Percentiles rank a stretch among this genome's conserved stretches.
Conservation (phyloP, 768 basidiomycete species). For the Boletus reticulatus region DNA sequence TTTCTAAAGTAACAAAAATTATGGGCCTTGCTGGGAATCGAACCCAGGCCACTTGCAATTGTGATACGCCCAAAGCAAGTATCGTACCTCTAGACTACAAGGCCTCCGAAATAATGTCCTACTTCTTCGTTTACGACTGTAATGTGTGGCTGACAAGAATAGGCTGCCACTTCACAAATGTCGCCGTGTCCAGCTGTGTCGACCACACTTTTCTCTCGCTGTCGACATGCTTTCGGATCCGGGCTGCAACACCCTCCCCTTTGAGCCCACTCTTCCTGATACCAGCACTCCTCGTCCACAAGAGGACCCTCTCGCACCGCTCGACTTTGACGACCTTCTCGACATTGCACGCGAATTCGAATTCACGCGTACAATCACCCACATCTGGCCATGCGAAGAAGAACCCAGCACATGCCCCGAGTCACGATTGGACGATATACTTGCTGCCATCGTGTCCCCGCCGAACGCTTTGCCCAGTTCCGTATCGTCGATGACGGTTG, state of each 20-base stretch:
- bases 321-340: conserved; percentile 28
- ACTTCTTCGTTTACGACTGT: not conserved
- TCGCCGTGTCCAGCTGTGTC: not conserved
- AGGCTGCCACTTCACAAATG: not conserved
- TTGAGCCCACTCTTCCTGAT: not conserved
- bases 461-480: not conserved
- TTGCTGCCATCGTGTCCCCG: conserved; percentile 8
- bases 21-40: conserved; percentile 37
- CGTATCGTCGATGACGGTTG: not conserved
- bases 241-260: conserved; percentile 1
- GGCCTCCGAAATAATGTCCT: conserved; percentile 10
- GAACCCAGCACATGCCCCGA: conserved; percentile 8
- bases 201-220: not conserved
- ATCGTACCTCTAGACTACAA: conserved; percentile 39
- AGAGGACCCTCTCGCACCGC: conserved; percentile 5
- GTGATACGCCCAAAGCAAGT: conserved; percentile 34
- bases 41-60: conserved; percentile 38
- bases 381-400: conserved; percentile 19
- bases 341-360: conserved; percentile 30
- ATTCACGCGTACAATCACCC: conserved; percentile 21
- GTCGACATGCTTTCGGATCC: conserved; percentile 26
- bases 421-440: conserved; percentile 18
- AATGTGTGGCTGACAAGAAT: conserved; percentile 16
- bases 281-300: not conserved
- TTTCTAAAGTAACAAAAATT: conserved; percentile 4